phyloP scores from a whole-genome alignment of 2,329 filamentous ascomycete genomes.

The Scedosporium aurantiacum region DNA sequence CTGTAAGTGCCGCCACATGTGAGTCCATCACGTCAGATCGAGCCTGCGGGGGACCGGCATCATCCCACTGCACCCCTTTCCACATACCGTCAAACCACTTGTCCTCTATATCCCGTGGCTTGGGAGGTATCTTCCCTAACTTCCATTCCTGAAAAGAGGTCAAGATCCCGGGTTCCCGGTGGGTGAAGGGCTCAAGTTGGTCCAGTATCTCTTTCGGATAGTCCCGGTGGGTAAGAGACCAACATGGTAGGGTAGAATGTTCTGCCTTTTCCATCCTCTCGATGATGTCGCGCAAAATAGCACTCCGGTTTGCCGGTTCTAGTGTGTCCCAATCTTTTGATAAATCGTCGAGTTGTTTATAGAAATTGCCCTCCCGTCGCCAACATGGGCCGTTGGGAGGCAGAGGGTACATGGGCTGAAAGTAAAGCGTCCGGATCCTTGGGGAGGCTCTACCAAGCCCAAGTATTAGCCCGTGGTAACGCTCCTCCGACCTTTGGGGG shows the following conservation, averaged over 20 bases:
- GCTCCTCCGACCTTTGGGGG: background rate
- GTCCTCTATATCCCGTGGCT: background rate
- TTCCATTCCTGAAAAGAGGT: conserved; percentile 6
- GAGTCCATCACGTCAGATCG: background rate
- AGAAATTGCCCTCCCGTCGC: background rate
- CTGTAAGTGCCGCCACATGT: background rate
- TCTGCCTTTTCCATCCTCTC: background rate
- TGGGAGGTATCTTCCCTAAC: background rate
- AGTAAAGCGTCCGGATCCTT: background rate
- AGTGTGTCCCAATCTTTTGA: background rate
- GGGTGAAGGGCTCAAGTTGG: background rate
- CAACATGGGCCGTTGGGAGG: background rate
- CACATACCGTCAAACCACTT: background rate
- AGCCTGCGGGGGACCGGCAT: background rate
- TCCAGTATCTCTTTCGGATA: background rate
- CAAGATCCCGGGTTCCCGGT: conserved; percentile 2
- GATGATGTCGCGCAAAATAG: background rate
- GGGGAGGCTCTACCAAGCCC: conserved; percentile 2
- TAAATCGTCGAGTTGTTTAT: background rate
- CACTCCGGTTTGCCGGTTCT: background rate
- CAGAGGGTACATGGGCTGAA: background rate
- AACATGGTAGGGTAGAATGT: background rate
- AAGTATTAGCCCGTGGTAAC: too few relatives aligned
- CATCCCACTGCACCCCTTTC: background rate
- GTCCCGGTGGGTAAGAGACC: background rate